These are phyloP conservation scores for Exophiala phaeomuriformis DNA, from an alignment of 2,329 filamentous ascomycete species.

Conservation along the genomic window DNA sequence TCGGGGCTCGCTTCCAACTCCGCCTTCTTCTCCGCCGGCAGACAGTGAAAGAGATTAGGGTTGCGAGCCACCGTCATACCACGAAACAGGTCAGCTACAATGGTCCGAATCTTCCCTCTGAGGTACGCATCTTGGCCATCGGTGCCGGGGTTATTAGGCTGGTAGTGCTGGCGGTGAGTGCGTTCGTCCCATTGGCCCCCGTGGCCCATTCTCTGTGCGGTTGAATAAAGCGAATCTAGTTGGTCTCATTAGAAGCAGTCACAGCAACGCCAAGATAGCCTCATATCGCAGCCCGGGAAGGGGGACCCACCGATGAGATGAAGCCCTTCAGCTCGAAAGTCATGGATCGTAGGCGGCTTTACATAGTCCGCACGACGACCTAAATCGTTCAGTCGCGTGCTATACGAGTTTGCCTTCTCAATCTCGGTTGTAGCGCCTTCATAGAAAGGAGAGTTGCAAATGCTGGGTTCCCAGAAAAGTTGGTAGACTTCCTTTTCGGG, in stretches of 20 bases:
- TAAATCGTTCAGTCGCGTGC: constrained; percentile 10
- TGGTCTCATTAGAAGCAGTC: constrained; percentile 1
- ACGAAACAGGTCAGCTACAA: constrained; percentile 11
- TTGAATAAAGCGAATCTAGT: background rate
- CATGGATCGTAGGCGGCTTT: constrained; percentile 9
- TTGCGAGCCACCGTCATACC: constrained; percentile 9
- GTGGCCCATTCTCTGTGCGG: background rate
- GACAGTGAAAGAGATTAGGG: constrained; percentile 10
- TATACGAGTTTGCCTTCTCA: constrained; percentile 11
- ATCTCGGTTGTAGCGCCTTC: constrained; percentile 10
- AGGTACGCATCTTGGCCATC: constrained; percentile 14
- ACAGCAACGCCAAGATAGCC: too few relatives aligned
- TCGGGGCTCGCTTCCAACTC: constrained; percentile 4
- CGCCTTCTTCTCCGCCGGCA: constrained; percentile 5
- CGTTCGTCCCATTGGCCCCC: background rate
- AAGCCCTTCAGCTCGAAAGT: constrained; percentile 16
- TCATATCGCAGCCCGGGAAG: too few relatives aligned
- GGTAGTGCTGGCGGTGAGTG: constrained; percentile 11
- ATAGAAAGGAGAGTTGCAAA: constrained; percentile 11
- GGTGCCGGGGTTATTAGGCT: constrained; percentile 10
- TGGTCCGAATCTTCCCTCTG: constrained; percentile 2
- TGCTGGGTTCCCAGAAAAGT: constrained; percentile 7
- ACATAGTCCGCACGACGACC: constrained; percentile 6
- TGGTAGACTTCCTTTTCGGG: constrained; percentile 13
- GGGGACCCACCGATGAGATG: constrained; percentile 7